Evolutionary conservation across 495 filamentous ascomycete genomes (phyloP).

Genomic region (Aspergillus cristatus): DNA sequence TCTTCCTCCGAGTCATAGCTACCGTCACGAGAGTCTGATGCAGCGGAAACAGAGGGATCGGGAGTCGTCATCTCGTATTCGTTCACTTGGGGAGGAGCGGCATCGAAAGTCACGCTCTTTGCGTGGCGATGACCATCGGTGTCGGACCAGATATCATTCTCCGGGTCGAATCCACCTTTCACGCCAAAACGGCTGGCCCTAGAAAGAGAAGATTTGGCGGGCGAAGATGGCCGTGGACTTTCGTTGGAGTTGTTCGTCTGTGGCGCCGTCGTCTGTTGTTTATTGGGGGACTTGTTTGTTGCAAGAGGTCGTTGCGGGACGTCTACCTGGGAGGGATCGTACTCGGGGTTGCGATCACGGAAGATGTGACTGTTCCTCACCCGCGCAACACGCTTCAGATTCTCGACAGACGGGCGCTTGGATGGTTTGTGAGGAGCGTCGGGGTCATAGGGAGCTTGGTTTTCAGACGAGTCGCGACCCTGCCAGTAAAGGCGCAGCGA

Average conservation of each 20-base stretch:
- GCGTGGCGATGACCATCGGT: conserved; percentile 64
- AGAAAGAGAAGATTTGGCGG: conserved; percentile 76
- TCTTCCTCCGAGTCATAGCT: conserved; percentile 84
- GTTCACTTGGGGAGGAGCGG: conserved; percentile 84
- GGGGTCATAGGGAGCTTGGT: conserved; percentile 50
- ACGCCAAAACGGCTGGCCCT: conserved; percentile 58
- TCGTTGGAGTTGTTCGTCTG: conserved; percentile 54
- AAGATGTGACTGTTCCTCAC: conserved; percentile 97
- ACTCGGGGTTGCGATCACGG: conserved; percentile 79
- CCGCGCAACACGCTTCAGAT: conserved; percentile 82
- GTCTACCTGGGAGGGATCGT: conserved; percentile 70
- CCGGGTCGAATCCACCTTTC: conserved; percentile 59
- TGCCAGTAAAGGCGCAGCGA: conserved; percentile 84
- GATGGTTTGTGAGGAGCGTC: conserved; percentile 55
- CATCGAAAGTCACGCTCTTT: conserved; percentile 95
- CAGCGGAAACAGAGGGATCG: conserved; percentile 77
- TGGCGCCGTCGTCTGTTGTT: conserved; percentile 14
- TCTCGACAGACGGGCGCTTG: conserved; percentile 83
- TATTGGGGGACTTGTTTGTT: conserved; percentile 43
- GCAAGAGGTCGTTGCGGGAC: conserved; percentile 71
- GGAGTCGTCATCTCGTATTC: conserved; percentile 98
- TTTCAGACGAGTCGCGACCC: conserved; percentile 67
- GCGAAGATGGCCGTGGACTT: conserved; percentile 65
- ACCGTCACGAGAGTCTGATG: conserved; percentile 77
- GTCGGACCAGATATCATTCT: conserved; percentile 64